Conservation (phyloP, 2,329 filamentous ascomycete species). For the Pseudogymnoascus sp. region DNA sequence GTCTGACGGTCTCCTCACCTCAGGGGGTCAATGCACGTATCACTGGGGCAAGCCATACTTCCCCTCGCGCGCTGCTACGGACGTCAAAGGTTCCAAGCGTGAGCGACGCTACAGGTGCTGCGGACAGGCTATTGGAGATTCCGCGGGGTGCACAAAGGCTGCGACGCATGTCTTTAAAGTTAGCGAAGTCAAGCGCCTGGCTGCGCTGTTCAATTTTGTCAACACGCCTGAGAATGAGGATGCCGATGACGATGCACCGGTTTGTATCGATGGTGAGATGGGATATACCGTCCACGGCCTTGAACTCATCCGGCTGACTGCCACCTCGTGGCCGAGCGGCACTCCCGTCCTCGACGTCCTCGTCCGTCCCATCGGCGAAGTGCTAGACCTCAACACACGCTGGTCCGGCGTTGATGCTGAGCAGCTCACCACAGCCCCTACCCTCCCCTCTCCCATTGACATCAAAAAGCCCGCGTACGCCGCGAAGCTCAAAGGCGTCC, state of each 20-base stretch:
- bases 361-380: conserved; percentile 73
- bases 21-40: conserved; percentile 70
- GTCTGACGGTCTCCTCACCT: conserved; percentile 67
- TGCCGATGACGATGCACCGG: conserved; percentile 49
- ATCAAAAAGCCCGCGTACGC: conserved; percentile 16
- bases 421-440: conserved; percentile 62
- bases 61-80: conserved; percentile 49
- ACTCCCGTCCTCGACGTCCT: conserved; percentile 73
- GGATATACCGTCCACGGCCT: conserved; percentile 83
- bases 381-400: conserved; percentile 84
- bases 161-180: conserved; percentile 84
- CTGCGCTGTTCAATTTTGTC: conserved; percentile 70
- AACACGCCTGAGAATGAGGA: conserved; percentile 62
- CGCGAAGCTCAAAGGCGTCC: conserved; percentile 27
- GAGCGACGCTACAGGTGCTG: conserved; percentile 72
- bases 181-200: conserved; percentile 66
- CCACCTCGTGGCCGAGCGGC: conserved; percentile 76
- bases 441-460: conserved; percentile 37
- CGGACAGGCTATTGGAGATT: conserved; percentile 63
- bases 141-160: conserved; percentile 63
- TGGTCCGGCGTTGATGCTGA: conserved; percentile 82
- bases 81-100: conserved; percentile 43
- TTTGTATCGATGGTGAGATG: conserved; percentile 97
- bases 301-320: conserved; percentile 84
- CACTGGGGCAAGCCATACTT: conserved; percentile 69